Base-by-base conservation (phyloP, 495 filamentous ascomycete species). In the Penicillium goetzii region DNA sequence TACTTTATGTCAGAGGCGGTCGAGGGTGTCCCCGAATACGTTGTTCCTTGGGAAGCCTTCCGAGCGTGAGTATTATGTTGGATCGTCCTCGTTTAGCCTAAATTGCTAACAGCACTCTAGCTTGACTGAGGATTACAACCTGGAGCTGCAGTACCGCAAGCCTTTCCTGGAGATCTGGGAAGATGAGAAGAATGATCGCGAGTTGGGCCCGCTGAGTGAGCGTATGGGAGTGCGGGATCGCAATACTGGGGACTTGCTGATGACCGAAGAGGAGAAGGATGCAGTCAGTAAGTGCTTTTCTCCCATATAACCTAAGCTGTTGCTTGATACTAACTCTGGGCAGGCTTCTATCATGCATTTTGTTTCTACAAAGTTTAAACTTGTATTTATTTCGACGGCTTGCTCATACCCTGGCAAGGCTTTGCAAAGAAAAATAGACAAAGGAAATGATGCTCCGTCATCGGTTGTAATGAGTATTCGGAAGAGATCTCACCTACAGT, bases 1-100 rank as follows among this genome's bases (percentile, higher is more conserved):
- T 99, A 96, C 81, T 94, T 92, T 70, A 86, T 99, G 68, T 86
- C 93, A 68, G 95, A 99, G 73, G 96, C 95, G 1, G 95, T 99
- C 21, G 93, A 97, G 74, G 92, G 93, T 66, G 90, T 97, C 11
- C 95, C 95, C 26, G 95, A 99, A 78, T 99, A 97, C 75, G 93
- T 99, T 11, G 96, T 99, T 9, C 95, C 95, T 0, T 99, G 96
- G 96, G 92, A 96, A 71, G 93, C 92, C 2, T 97, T 99, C 77
- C 91, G 95, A 76, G 93, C 84, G 77, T 85, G 68, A 69, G 83
- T 76, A 0, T 43, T 28, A 15, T 6, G 26, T 40, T n/a, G 8
- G 4, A 14, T 8, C 2, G 21, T n/a, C 10, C n/a, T 17, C 15
- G n/a, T 36, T 7, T 28, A 19, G 2, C 15, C 23, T n/a, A 5